Base-by-base conservation (phyloP, 2,329 filamentous ascomycete genomes). In the Aureobasidium sp. region DNA sequence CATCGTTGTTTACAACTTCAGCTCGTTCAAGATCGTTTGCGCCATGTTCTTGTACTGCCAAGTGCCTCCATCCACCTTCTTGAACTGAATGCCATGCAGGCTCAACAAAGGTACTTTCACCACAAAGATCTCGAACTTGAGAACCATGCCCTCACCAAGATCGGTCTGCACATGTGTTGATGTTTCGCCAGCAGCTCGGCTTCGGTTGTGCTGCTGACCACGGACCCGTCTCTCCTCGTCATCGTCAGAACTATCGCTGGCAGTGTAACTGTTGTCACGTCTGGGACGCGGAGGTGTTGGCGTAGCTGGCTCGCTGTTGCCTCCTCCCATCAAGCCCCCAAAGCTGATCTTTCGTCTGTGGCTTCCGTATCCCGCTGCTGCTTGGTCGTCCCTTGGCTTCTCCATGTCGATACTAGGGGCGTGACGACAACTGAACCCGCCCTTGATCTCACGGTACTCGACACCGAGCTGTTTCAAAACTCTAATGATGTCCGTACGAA, bases 11-110 rank as follows among this genome's bases (percentile, higher is more conserved):
- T 66, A 96, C 65, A 97, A 82, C 71, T 87, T 86, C 68, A 99
- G 78, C 73, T 94, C 91, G 71, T 88, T 86, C 68, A 99, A 79
- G 70, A 99, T 97, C 69, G 91, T 91, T 75, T 96, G 92, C 39
- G 94, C 94, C 91, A 97, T 95, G 71, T 90, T 93, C 80, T 97
- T 96, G 78, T 96, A 99, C 75, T 97, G 92, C 92, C 93, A 97
- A 63, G 94, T 97, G 64, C 95, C 93, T 39, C 94, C 93, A 62
- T 90, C 85, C 68, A 97, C 87, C 72, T 94, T 91, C 82, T 99
- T 99, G 80, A 99, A 99, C 74, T 97, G 94, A 65, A 99, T 92
- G 53, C 94, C 94, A 71, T 99, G 93, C 62, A 99, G 78, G 45
- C 89, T 91, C 64, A 99, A 85, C 57, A 99, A 79, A 14, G 94